These are phyloP conservation scores for Cryptococcus depauperatus DNA, from an alignment of 1,284 basidiomycete genomes.

Conservation along the genomic window DNA sequence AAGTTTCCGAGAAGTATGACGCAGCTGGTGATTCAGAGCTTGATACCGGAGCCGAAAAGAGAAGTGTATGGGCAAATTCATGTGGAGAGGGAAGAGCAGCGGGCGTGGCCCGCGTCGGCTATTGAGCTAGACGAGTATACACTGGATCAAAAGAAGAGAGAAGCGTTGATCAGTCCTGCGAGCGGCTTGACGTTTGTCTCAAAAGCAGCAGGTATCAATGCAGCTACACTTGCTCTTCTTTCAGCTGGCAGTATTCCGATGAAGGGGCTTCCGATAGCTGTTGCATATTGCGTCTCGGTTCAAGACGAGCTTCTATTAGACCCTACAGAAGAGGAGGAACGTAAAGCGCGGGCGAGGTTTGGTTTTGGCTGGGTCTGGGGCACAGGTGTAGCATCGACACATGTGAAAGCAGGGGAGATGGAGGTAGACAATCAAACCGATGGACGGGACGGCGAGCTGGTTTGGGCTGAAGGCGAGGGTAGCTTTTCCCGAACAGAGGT, in stretches of 20 bases:
- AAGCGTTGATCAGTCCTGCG: conserved; percentile 4
- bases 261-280: conserved; percentile 41
- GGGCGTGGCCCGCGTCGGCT: conserved; percentile 11
- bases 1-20: conserved; percentile 52
- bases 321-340: conserved; percentile 57
- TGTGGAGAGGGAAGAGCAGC: not conserved
- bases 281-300: conserved; percentile 41
- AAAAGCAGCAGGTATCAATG: conserved; percentile 77
- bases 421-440: conserved; percentile 35
- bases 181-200: conserved; percentile 26
- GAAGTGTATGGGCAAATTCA: conserved; percentile 3
- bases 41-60: conserved; percentile 40
- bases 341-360: conserved; percentile 54
- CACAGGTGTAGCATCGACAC: conserved; percentile 35
- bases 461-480: conserved; percentile 45
- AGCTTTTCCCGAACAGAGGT: conserved; percentile 30
- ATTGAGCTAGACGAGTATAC: not conserved
- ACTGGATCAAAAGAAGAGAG: not conserved
- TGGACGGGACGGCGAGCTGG: conserved; percentile 47
- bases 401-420: conserved; percentile 30
- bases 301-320: conserved; percentile 62
- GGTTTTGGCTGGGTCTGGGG: conserved; percentile 48
- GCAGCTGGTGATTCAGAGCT: conserved; percentile 56
- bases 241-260: conserved; percentile 56
- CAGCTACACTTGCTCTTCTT: conserved; percentile 80